A percentile compares a stretch with the other conserved stretches of the same genome.
Conservation (phyloP, 2,329 filamentous ascomycete genomes). For the Emmonsiellopsis sp. region DNA sequence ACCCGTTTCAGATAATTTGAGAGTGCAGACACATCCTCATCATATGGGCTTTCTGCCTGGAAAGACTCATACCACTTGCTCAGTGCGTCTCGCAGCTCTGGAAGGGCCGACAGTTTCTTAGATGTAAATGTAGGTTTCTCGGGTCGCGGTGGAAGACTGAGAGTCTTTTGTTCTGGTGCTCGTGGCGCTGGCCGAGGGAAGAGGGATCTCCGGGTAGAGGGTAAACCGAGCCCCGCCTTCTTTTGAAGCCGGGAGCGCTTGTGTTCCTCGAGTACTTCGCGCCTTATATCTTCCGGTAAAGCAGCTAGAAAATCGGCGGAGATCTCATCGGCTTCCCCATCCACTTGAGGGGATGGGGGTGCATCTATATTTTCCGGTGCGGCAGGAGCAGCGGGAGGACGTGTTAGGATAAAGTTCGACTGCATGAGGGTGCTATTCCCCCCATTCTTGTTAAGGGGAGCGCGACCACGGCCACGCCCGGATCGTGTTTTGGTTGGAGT, state of each 20-base stretch:
- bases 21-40: slow-evolving; percentile 67
- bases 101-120: slow-evolving; percentile 43
- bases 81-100: slow-evolving; percentile 65
- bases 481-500: slow-evolving; percentile 53
- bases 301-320: slow-evolving; percentile 70
- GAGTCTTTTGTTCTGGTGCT: slow-evolving; percentile 26
- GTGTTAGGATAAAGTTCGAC: slow-evolving; percentile 57
- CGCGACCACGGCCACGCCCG: slow-evolving; percentile 46
- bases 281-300: slow-evolving; percentile 69
- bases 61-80: slow-evolving; percentile 69
- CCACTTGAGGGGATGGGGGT: slow-evolving; percentile 20
- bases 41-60: slow-evolving; percentile 63
- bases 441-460: slow-evolving; percentile 45
- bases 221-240: slow-evolving; percentile 41
- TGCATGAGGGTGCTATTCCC: slow-evolving; percentile 57
- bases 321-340: slow-evolving; percentile 31
- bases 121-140: slow-evolving; percentile 54
- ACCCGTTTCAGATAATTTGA: slow-evolving; percentile 64
- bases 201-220: slow-evolving; percentile 9
- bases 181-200: not conserved
- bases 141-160: slow-evolving; percentile 42
- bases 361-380: slow-evolving; percentile 10
- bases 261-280: slow-evolving; percentile 70
- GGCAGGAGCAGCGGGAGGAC: slow-evolving; percentile 14
- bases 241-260: slow-evolving; percentile 52